Evolutionary conservation across 345 rosid species (phyloP).

Genomic region (Rubroshorea leprosula): DNA sequence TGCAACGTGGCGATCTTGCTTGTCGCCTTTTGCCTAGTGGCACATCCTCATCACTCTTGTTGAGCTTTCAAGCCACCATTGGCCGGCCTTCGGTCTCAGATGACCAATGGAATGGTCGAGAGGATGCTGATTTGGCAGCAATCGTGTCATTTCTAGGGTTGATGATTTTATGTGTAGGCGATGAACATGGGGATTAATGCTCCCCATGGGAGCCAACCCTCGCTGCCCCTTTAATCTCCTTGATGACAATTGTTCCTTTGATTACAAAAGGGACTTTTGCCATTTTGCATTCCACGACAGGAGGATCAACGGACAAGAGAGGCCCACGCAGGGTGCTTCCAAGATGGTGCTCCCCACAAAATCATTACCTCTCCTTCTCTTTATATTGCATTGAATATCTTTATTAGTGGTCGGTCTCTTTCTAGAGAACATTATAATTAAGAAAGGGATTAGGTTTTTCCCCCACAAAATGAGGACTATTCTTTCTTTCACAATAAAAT

Average conservation of each 20-base stretch:
- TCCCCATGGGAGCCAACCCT: constrained; percentile 19
- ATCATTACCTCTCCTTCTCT: constrained; percentile 10
- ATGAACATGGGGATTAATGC: background rate
- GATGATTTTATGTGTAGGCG: background rate
- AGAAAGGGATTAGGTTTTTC: constrained; percentile 21
- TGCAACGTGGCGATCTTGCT: constrained; percentile 20
- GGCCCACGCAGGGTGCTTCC: constrained; percentile 18
- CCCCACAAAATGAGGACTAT: constrained; percentile 20
- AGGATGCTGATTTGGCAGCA: constrained; percentile 9
- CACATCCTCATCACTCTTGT: constrained; percentile 13
- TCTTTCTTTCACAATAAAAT: too few species aligned
- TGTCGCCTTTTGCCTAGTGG: constrained; percentile 8
- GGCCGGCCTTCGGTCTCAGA: background rate
- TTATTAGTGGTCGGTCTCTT: constrained; percentile 34
- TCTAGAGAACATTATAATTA: constrained; percentile 24
- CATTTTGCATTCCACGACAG: constrained; percentile 14
- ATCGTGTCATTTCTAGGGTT: background rate
- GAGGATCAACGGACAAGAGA: constrained; percentile 26
- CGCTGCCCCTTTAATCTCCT: constrained; percentile 38
- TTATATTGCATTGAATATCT: background rate
- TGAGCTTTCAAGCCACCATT: background rate
- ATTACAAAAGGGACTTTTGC: background rate
- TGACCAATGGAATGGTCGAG: constrained; percentile 15
- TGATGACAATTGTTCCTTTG: constrained; percentile 31
- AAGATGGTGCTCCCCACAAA: constrained; percentile 19